Evolutionary conservation across 2,329 filamentous ascomycete genomes (phyloP).

Genomic region (Apiospora aurea): DNA sequence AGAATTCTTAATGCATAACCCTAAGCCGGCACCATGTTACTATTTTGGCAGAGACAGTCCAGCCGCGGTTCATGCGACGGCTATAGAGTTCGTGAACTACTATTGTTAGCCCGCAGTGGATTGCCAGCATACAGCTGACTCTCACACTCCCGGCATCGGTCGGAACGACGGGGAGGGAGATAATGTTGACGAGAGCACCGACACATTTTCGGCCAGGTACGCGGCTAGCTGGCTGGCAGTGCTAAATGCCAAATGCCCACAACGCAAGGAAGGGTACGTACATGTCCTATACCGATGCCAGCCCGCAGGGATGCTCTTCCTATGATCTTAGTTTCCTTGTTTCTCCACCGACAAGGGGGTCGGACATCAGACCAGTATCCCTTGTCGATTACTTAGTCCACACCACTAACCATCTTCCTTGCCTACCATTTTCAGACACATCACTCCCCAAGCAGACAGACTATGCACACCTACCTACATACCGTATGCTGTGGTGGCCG

Average conservation of each 20-base stretch:
- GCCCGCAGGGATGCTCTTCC: slow-evolving; percentile 21
- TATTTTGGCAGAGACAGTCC: slow-evolving; percentile 5
- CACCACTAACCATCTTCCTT: slow-evolving; percentile 23
- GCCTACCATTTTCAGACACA: slow-evolving; percentile 23
- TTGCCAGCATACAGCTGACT: not conserved
- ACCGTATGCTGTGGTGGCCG: not conserved
- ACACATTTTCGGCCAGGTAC: slow-evolving; percentile 20
- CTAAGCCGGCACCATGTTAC: slow-evolving; percentile 16
- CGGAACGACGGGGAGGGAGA: not conserved
- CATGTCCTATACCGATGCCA: slow-evolving; percentile 10
- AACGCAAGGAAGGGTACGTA: slow-evolving; percentile 3
- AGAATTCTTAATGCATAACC: slow-evolving; percentile 13
- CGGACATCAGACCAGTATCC: slow-evolving; percentile 13
- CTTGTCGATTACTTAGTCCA: slow-evolving; percentile 21
- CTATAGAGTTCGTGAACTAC: slow-evolving; percentile 19
- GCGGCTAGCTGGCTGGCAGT: not conserved
- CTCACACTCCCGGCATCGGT: not conserved
- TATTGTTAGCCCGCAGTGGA: slow-evolving; percentile 18
- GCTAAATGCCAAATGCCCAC: slow-evolving; percentile 6
- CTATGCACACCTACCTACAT: not conserved
- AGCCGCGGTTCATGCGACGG: slow-evolving; percentile 9
- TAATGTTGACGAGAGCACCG: not conserved
- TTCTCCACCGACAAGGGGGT: slow-evolving; percentile 21
- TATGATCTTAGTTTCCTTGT: slow-evolving; percentile 26
- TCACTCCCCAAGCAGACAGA: slow-evolving; percentile 19